A percentile compares a stretch with the other conserved stretches of the same genome.
Evolutionary conservation across 192 early-diverging fungal species (phyloP).

Genomic region (Entrophospora sp.): DNA sequence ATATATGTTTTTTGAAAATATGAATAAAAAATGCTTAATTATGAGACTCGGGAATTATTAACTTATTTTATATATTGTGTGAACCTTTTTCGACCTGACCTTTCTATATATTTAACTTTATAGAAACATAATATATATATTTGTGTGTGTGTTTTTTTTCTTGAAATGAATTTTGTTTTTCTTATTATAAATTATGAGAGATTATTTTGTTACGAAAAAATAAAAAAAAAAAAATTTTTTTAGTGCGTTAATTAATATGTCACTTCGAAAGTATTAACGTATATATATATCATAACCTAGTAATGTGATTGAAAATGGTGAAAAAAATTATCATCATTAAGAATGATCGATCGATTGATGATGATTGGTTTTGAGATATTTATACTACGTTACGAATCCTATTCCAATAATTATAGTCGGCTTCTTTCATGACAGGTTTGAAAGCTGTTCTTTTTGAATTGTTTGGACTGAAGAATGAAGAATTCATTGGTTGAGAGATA

Average conservation of each 20-base stretch:
- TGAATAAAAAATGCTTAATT: too few species aligned
- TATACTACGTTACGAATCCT: too few species aligned
- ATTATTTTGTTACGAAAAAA: background rate
- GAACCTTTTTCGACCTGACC: conserved; percentile 13
- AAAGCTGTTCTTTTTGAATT: background rate
- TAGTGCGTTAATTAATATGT: too few species aligned
- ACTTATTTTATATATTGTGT: too few species aligned
- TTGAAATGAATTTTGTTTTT: background rate
- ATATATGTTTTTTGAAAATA: too few species aligned
- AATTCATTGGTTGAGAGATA: background rate
- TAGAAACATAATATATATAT: background rate
- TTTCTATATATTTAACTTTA: background rate
- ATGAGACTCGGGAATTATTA: too few species aligned
- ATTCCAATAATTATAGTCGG: conserved; percentile 1
- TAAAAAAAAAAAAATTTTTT: too few species aligned
- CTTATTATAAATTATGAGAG: background rate
- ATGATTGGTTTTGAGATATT: too few species aligned
- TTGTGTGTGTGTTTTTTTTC: background rate
- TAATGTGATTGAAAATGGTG: background rate
- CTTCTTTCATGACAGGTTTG: conserved; percentile 6
- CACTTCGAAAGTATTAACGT: too few species aligned
- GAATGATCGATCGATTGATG: background rate
- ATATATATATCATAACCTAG: too few species aligned
- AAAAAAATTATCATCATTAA: too few species aligned
- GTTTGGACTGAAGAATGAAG: background rate